These are phyloP conservation scores for Fusarium metavorans DNA, from an alignment of 2,329 filamentous ascomycete species.

Conservation along the genomic window DNA sequence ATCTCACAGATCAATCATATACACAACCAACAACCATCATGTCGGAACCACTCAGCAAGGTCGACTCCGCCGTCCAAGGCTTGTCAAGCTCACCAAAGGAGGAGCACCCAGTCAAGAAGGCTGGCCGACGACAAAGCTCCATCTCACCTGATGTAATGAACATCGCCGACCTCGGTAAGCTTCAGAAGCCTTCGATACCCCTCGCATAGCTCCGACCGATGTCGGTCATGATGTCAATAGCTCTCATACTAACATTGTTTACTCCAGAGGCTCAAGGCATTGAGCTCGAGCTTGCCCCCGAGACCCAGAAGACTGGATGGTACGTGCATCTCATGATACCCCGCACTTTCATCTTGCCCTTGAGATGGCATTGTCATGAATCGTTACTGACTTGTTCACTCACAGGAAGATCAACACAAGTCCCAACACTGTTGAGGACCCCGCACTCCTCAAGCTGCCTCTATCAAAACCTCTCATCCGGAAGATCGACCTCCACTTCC, in stretches of 20 bases:
- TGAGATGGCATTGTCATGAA: not conserved
- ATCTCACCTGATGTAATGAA: constrained; percentile 76
- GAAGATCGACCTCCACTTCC: constrained; percentile 94
- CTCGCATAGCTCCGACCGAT: constrained; percentile 19
- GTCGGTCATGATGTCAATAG: constrained; percentile 2
- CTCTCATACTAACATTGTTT: constrained; percentile 28
- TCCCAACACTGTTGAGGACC: constrained; percentile 81
- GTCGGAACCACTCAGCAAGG: constrained; percentile 77
- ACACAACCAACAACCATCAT: constrained; percentile 46
- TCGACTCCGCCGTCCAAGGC: constrained; percentile 92
- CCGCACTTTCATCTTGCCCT: constrained; percentile 11
- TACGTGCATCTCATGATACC: constrained; percentile 59
- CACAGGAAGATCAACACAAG: constrained; percentile 94
- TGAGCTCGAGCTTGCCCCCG: constrained; percentile 78
- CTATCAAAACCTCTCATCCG: constrained; percentile 87
- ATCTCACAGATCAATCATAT: constrained; percentile 39
- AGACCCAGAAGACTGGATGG: constrained; percentile 92
- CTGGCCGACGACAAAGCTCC: constrained; percentile 77
- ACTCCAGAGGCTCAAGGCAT: constrained; percentile 77
- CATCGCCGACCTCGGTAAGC: constrained; percentile 86
- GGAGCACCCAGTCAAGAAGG: constrained; percentile 53
- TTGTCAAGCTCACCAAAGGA: constrained; percentile 77
- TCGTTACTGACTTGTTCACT: constrained; percentile 18
- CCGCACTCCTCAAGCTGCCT: constrained; percentile 82
- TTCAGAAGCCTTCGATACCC: not conserved